Evolutionary conservation across 257 asterid genomes (phyloP).

Genomic region (Solanum bulbocastanum): DNA sequence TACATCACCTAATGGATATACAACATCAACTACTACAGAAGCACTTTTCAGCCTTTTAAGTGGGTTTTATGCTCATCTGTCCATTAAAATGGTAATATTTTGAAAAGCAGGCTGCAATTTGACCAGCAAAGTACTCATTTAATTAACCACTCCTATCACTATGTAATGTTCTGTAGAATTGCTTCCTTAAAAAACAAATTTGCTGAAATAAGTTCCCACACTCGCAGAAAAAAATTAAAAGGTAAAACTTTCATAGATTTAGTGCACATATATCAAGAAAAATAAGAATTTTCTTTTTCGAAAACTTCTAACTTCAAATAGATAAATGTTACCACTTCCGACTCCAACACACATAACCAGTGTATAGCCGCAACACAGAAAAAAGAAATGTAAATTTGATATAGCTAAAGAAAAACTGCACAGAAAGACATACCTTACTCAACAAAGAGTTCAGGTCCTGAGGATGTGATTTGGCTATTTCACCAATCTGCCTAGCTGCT

Average conservation of each 20-base stretch:
- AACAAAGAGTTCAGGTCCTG: slow-evolving; percentile 85
- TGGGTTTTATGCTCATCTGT: background rate
- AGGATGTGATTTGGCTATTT: slow-evolving; percentile 94
- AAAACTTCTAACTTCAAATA: background rate
- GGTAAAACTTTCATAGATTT: background rate
- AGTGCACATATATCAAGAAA: background rate
- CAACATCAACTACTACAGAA: background rate
- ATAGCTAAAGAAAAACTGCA: background rate
- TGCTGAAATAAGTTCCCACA: background rate
- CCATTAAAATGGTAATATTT: background rate
- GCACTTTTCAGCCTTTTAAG: background rate
- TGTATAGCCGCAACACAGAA: background rate
- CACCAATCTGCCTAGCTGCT: slow-evolving; percentile 99
- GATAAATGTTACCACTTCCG: background rate
- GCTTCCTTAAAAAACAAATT: background rate
- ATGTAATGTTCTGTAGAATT: background rate
- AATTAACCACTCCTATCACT: background rate
- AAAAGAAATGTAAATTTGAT: background rate
- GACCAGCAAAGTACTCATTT: background rate
- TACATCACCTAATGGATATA: background rate
- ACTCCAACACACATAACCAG: background rate
- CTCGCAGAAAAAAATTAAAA: background rate
- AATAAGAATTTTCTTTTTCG: background rate
- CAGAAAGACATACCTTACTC: slow-evolving; percentile 49
- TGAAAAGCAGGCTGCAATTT: background rate